Evolutionary conservation across 805 yeast species (phyloP), one percentile per base, ranked within the genome.

Genomic region (Ogataea siamensis): DNA sequence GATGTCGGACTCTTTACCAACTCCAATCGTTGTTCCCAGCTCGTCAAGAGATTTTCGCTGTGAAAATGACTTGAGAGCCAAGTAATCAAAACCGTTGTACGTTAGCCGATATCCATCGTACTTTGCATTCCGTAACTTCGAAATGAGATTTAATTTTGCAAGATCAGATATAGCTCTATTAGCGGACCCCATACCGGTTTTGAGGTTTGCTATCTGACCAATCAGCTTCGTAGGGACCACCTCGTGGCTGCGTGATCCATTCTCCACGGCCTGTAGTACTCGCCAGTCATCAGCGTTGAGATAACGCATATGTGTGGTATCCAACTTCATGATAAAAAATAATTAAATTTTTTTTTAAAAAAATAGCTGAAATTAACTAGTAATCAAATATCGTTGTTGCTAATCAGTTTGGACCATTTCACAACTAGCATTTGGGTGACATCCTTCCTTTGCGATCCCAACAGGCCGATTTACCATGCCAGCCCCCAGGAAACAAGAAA

Each of bases 1-100:
- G 54, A 93, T 89, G 66, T 93, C 99, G 3, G 97, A 88, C 63
- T 93, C 99, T 58, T 93, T 93, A 53, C 99, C 99, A 35, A 93
- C 96, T 43, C 98, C 99, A 50, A 91, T 88, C 7, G 83, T 85
- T 31, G 81, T 72, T 12, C 96, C 97, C 11, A 91, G 75, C 2
- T 91, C 82, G 53, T 80, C 80, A 7, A 93, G 57, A 0, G 87
- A 72, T 28, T 80, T 78, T 49, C 87, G 71, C 54, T 81, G 83
- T 46, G 84, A 68, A 79, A 93, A 77, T 7, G 95, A 74, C 60
- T 83, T 87, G 47, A 93, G 70, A 0, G 98, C 98, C 48, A 93
- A 70, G 58, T 86, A 93, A 63, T 93, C 99, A 62, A 80, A 86
- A 3, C 99, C 99, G 32, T 76, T 78, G 60, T 83, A 89, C 0